Evolutionary conservation across 495 filamentous ascomycete genomes (phyloP).

Genomic region (Daldinia childiae): DNA sequence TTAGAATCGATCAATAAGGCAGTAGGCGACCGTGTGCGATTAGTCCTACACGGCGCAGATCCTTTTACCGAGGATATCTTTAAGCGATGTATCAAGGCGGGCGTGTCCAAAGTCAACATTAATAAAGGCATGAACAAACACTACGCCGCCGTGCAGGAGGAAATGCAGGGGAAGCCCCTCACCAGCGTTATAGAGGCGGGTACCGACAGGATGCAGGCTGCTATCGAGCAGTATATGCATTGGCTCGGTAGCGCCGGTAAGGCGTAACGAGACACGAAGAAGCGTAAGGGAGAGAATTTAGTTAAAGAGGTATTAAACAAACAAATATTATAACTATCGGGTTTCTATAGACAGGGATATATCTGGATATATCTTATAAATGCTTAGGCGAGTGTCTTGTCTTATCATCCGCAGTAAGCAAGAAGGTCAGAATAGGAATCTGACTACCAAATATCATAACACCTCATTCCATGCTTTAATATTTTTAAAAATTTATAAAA

Average conservation of each 20-base stretch:
- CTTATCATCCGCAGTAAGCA: neutral
- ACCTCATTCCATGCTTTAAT: neutral
- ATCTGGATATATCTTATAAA: slow-evolving; percentile 4
- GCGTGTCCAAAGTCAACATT: slow-evolving; percentile 82
- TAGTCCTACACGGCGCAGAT: slow-evolving; percentile 84
- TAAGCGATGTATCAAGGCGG: slow-evolving; percentile 70
- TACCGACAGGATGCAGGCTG: slow-evolving; percentile 76
- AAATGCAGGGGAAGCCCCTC: slow-evolving; percentile 74
- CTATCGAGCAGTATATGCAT: slow-evolving; percentile 79
- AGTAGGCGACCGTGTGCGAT: slow-evolving; percentile 67
- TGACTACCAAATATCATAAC: neutral
- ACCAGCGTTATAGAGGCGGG: slow-evolving; percentile 77
- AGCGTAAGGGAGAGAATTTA: neutral
- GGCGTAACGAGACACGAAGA: slow-evolving; percentile 47
- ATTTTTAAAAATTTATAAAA: neutral
- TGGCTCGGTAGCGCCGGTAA: slow-evolving; percentile 73
- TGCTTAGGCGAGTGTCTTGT: neutral
- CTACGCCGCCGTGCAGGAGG: slow-evolving; percentile 70
- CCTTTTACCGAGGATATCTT: slow-evolving; percentile 77
- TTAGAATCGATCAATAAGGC: slow-evolving; percentile 69
- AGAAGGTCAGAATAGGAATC: neutral
- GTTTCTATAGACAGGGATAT: slow-evolving; percentile 8
- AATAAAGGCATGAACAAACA: slow-evolving; percentile 83
- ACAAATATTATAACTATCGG: neutral
- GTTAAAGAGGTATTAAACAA: neutral